A percentile compares a stretch with the other conserved stretches of the same genome.
These are phyloP conservation scores for Geosmithia flava DNA, from an alignment of 2,329 filamentous ascomycete species.

Conservation along the genomic window DNA sequence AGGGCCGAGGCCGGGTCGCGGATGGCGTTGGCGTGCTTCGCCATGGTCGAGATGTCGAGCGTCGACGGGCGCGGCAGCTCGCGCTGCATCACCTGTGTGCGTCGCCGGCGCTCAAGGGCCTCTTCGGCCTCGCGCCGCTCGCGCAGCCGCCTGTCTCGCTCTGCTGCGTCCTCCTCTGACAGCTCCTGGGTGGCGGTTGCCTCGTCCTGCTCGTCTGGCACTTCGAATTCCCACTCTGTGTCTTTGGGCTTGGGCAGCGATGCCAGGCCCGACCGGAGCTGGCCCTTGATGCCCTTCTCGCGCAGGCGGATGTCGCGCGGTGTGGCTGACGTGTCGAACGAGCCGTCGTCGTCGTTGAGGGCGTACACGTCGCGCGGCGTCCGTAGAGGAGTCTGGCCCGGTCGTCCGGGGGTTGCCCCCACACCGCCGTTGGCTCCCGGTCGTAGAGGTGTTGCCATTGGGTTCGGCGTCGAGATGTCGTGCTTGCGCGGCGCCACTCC, in stretches of 20 bases:
- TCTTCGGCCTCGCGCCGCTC: conserved; percentile 60
- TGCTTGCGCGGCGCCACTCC: conserved; percentile 72
- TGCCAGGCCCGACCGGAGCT: conserved; percentile 62
- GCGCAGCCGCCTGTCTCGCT: conserved; percentile 67
- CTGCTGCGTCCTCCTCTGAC: conserved; percentile 48
- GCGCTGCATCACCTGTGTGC: conserved; percentile 85
- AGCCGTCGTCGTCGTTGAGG: conserved; percentile 61
- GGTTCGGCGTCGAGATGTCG: conserved; percentile 82
- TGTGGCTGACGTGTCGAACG: conserved; percentile 60
- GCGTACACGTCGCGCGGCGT: conserved; percentile 82
- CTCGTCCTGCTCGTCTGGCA: conserved; percentile 72
- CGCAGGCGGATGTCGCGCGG: conserved; percentile 63
- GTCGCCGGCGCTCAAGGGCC: conserved; percentile 66
- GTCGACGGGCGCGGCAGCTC: conserved; percentile 64
- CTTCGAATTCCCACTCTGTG: conserved; percentile 84
- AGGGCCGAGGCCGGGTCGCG: conserved; percentile 53
- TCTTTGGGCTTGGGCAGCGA: conserved; percentile 87
- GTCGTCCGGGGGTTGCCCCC: conserved; percentile 54
- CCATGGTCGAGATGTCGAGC: conserved; percentile 58
- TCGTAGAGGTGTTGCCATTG: conserved; percentile 79
- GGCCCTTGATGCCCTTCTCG: conserved; percentile 55
- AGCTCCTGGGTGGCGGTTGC: conserved; percentile 27
- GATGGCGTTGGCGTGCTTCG: conserved; percentile 48
- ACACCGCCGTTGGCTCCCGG: conserved; percentile 44
- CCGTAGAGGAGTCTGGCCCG: conserved; percentile 72